Conservation (phyloP, 768 basidiomycete species). For the Tricholomella constricta region DNA sequence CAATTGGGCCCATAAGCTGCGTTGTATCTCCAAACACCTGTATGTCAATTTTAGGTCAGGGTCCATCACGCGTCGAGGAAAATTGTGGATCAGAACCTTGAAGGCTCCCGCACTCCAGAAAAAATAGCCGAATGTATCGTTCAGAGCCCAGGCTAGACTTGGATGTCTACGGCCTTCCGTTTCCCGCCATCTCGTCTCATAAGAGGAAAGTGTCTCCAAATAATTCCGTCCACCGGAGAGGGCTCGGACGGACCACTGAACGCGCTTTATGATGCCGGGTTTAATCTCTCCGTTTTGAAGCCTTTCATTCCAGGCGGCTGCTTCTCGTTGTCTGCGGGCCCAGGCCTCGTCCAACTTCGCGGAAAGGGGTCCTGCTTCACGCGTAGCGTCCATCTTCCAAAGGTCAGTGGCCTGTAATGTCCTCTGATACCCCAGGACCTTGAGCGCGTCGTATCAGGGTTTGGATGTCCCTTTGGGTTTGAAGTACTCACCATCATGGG, state of each 20-base stretch:
- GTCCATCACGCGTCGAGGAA: neutral
- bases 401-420: conserved; percentile 75
- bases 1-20: conserved; percentile 62
- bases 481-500: conserved; percentile 48
- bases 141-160: conserved; percentile 61
- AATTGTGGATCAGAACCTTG: conserved; percentile 42
- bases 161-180: conserved; percentile 46
- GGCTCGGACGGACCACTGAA: conserved; percentile 43
- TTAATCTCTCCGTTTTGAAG: conserved; percentile 46
- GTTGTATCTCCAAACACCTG: conserved; percentile 63
- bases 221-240: conserved; percentile 26
- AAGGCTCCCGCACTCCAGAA: conserved; percentile 68
- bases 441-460: too few relatives aligned
- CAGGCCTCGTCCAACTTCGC: conserved; percentile 58
- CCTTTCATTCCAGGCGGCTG: conserved; percentile 56
- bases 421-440: conserved; percentile 69
- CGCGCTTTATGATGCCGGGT: conserved; percentile 40
- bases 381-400: conserved; percentile 61
- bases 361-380: conserved; percentile 52
- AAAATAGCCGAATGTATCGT: conserved; percentile 55
- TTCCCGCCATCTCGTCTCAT: conserved; percentile 48
- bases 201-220: conserved; percentile 24
- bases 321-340: conserved; percentile 45
- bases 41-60: conserved; percentile 7
- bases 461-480: neutral